Evolutionary conservation across 2,329 filamentous ascomycete species (phyloP).

Genomic region (Microthyrium microscopicum): DNA sequence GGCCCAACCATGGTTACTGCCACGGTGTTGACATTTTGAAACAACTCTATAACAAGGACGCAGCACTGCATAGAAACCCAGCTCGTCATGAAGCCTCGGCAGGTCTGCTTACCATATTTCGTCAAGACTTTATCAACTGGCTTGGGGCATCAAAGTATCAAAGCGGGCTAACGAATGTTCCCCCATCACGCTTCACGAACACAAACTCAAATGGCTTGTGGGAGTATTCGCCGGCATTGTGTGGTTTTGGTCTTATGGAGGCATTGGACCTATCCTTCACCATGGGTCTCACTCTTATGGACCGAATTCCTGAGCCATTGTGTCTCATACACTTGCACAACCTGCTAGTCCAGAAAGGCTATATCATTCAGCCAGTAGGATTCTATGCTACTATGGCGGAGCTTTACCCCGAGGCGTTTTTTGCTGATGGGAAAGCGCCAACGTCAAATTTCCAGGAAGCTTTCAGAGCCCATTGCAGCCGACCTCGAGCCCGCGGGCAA

Average conservation of each 20-base stretch:
- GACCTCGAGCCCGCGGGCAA: too few relatives aligned
- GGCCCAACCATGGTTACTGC: conserved; percentile 17
- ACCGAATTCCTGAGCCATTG: conserved; percentile 23
- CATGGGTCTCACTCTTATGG: conserved; percentile 22
- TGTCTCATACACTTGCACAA: conserved; percentile 31
- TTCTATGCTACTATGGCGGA: conserved; percentile 17
- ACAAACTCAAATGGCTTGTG: conserved; percentile 29
- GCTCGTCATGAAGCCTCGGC: conserved; percentile 9
- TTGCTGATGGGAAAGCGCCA: conserved; percentile 16
- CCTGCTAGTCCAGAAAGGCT: conserved; percentile 27
- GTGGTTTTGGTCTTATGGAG: conserved; percentile 29
- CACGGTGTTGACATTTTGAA: conserved; percentile 16
- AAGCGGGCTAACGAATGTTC: conserved; percentile 19
- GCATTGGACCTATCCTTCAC: conserved; percentile 25
- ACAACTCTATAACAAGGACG: conserved; percentile 17
- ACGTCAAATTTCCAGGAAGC: conserved; percentile 15
- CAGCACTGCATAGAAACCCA: conserved; percentile 11
- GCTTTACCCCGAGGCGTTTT: conserved; percentile 15
- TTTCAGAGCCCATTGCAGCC: too few relatives aligned
- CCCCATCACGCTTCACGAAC: conserved; percentile 26
- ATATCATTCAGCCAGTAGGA: conserved; percentile 19
- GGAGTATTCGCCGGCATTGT: conserved; percentile 33
- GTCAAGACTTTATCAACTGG: conserved; percentile 20
- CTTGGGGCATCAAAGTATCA: conserved; percentile 23
- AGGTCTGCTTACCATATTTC: conserved; percentile 13